phyloP scores from a whole-genome alignment of 176 grass and related monocot genomes.

The Stipa capillata region DNA sequence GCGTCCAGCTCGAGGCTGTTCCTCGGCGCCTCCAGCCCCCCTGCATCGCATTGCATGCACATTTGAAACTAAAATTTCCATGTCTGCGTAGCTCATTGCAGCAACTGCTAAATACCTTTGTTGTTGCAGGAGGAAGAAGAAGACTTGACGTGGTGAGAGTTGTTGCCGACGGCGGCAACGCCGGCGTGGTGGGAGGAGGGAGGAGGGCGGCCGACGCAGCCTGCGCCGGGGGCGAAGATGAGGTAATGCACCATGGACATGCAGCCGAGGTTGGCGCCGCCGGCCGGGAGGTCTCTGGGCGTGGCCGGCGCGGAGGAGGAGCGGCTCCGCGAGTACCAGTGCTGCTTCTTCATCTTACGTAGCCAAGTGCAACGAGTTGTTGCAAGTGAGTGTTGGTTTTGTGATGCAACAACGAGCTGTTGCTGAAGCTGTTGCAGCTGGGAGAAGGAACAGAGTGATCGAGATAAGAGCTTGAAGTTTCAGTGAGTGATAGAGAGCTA shows the following conservation, averaged over 20 bases:
- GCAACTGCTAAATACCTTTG: neutral
- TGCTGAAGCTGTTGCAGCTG: neutral
- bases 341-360: neutral
- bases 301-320: conserved; percentile 17
- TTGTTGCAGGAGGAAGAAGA: neutral
- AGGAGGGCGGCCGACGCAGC: conserved; percentile 39
- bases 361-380: neutral
- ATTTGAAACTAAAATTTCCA: neutral
- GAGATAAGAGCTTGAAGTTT: neutral
- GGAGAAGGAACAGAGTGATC: neutral
- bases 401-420: neutral
- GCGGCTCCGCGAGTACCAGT: conserved; percentile 41
- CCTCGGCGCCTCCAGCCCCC: conserved; percentile 57
- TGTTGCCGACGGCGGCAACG: neutral
- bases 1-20: conserved; percentile 79
- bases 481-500: neutral
- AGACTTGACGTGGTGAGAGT: neutral
- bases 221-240: conserved; percentile 51
- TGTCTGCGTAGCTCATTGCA: too few species aligned
- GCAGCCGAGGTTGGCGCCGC: conserved; percentile 40
- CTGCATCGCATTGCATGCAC: neutral
- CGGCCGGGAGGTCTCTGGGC: neutral
- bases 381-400: too few species aligned
- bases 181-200: neutral
- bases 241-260: conserved; percentile 91